Evolutionary conservation across 176 grass and related monocot species (phyloP), one percentile per base, ranked within the genome.

Genomic region (Eleusine coracana): DNA sequence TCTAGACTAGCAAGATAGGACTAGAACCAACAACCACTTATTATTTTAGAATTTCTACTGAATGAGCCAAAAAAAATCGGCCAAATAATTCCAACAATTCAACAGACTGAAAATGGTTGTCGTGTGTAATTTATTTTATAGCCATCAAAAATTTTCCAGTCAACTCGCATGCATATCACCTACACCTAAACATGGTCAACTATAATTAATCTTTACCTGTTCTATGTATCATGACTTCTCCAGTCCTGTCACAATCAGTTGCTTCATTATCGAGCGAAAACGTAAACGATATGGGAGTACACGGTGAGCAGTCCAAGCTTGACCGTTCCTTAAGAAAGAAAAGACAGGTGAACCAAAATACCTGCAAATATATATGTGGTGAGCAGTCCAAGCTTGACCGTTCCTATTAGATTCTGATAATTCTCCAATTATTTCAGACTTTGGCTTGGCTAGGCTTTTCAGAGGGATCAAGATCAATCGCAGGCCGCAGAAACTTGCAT

Each of bases 231-330:
- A 38, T 55, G 34, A 41, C 65, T 55, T 55, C 7, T 54, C 9
- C 48, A 80, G 78, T 69, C 49, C 65, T 31, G 28, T 80, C 63
- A 18, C 10, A 11, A 56, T 69, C 65, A 59, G 50, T 70, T 25
- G 20, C 34, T 40, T 69, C 20, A 70, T 25, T 23, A 39, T 58
- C 46, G 20, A 50, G 65, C 16, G 16, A 55, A 20, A 55, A 55
- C 52, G 16, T 20, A 20, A 55, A 55, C 52, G 52, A 55, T 5
- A 55, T 55, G 16, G 3, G 6, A 55, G 17, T 15, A 55, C 52
- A 5, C 4, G 52, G 0, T 20, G 52, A 55, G 17, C 52, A 55
- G 52, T 17, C 17, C 52, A 55, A 55, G 14, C 52, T 55, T 55
- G 16, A 20, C 15, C 3, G 2, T 52, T 52, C 12, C 50, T 52